Base-by-base conservation (phyloP, 169 alveolate genomes). In the Blepharisma undulans region DNA sequence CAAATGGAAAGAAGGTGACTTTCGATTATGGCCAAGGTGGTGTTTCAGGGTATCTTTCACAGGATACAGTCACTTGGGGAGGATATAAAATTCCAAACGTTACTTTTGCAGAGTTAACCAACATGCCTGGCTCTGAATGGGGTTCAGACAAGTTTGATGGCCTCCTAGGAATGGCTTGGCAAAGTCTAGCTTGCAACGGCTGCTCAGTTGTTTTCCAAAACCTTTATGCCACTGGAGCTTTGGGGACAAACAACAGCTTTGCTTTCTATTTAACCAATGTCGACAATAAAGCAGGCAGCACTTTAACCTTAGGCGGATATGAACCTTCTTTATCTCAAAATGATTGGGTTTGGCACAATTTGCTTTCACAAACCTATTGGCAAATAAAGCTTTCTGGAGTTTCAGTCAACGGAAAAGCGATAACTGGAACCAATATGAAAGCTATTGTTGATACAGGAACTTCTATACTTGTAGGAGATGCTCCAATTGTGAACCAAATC, bases 401-500 rank as follows among this genome's bases (percentile, higher is more conserved):
- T 84, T 72, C 87, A 10, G 91, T 93, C 0, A 84, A 76, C 36
- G 66, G 87, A 29, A 72, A 74, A 60, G 91, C 60, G 66, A 27
- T 84, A 27, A 72, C 59, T 36, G 80, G 66, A 82, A 34, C 85
- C n/a, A 72, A 25, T 66, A 77, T 21, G 72, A 91, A 90, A 92
- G 97, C 93, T 66, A 97, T 97, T 84, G 95, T 97, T 87, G 98
- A 97, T 93, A 92, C 97, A 66, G 99, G 99, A n/a, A 96, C 98
- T 84, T 95, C 98, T 76, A 92, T 96, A 34, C 90, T 96, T 74
- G 97, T 95, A 36, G 97, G 96, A 60, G 91, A 93, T 27, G 84
- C 59, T 66, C 82, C 81, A 16, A 92, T 94, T 84, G 86, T 94
- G 32, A 90, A 94, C 76, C 81, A 80, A 78, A 93, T 95, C 91